Evolutionary conservation across 352 stramenopile genomes (phyloP).

Genomic region (Pythium guiyangense): DNA sequence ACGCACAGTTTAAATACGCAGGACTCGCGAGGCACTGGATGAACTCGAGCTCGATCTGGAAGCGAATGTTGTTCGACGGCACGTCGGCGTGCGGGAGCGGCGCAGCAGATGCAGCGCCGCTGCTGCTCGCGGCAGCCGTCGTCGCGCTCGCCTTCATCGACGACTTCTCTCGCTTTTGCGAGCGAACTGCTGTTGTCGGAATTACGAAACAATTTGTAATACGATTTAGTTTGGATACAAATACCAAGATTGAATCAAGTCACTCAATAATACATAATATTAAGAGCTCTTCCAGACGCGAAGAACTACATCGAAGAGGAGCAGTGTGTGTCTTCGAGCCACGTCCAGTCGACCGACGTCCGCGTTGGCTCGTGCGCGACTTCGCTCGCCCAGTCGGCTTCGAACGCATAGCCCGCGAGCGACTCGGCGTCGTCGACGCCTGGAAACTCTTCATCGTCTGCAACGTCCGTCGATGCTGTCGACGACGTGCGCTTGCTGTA

Average conservation of each 20-base stretch:
- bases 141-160: neutral
- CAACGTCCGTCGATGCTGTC: conserved; percentile 7
- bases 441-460: conserved; percentile 16
- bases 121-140: neutral
- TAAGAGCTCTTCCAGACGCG: too few species aligned
- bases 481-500: conserved; percentile 11
- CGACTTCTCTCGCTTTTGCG: neutral
- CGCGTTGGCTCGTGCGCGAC: conserved; percentile 2
- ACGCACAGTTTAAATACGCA: conserved; percentile 84
- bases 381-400: conserved; percentile 70
- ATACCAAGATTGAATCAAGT: too few species aligned
- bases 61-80: conserved; percentile 87
- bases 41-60: conserved; percentile 93
- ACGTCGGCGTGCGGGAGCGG: conserved; percentile 37
- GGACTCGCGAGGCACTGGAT: conserved; percentile 89
- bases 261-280: too few species aligned
- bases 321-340: neutral
- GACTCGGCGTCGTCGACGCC: conserved; percentile 34
- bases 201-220: neutral
- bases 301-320: neutral
- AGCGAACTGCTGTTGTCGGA: neutral
- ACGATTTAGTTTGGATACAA: too few species aligned
- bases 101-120: neutral
- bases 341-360: conserved; percentile 1
- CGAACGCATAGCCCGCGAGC: conserved; percentile 67